Base-by-base conservation (phyloP, 2,329 filamentous ascomycete genomes). In the Drechslerella coelobrocha region DNA sequence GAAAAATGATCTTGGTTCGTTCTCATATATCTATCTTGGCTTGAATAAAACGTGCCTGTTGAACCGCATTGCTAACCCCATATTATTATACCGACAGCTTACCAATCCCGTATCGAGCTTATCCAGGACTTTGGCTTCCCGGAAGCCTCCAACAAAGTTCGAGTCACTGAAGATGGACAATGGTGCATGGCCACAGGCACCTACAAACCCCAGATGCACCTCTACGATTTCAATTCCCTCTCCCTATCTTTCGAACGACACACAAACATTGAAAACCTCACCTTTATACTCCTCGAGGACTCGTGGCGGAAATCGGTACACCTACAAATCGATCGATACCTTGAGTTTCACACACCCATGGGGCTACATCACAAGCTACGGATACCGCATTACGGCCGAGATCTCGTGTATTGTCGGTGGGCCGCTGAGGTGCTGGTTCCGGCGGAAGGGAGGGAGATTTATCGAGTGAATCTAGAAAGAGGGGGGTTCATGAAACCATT, bases 101-200 rank as follows among this genome's bases (percentile, higher is more conserved):
- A 93, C 80, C 89, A 92, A 73, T 96, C 92, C 79, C 89, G 94
- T 74, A 88, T 99, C 75, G 94, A 99, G 79, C 83, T 99, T 63
- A 84, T 99, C 37, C 94, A 99, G 77, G 94, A 99, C 78, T 99
- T 99, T 79, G 92, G 95, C 77, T 97, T 99, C 76, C 92, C 97
- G 76, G 92, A 96, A 80, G 93, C 95, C 41, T 96, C 92, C 78
- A 86, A 88, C 75, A 97, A 93, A 78, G 86, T 99, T 73, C 86
- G 91, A 53, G 86, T 94, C 73, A 96, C 91, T 76, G 92, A 96
- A 66, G 94, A 99, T 85, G 93, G 93, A 52, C 89, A 97, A 78
- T 99, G 94, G 92, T 87, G 94, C 41, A 94, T 97, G 90, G 95
- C 90, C 76, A 95, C 92, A 56, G 84, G 85, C 74, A 88, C 85